These are phyloP conservation scores for Pinus taeda DNA, from an alignment of 75 land plant species.

Conservation along the genomic window DNA sequence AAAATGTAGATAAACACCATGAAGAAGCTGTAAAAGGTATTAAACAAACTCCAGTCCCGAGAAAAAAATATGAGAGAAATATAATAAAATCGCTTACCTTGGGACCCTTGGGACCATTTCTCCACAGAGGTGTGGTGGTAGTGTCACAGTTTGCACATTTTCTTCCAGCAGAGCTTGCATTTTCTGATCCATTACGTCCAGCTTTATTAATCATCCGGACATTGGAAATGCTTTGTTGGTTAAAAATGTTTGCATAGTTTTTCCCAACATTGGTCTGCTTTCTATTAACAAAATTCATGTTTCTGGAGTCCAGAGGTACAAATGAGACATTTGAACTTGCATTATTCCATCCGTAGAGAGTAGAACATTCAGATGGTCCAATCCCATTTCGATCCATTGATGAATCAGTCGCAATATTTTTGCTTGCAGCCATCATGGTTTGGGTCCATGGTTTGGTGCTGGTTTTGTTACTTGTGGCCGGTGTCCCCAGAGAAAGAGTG, in stretches of 20 bases:
- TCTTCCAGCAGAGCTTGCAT: conserved; percentile 8
- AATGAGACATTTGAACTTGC: neutral
- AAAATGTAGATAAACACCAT: neutral
- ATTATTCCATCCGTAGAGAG: neutral
- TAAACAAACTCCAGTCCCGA: neutral
- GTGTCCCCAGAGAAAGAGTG: conserved; percentile 68
- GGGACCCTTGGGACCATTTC: conserved; percentile 43
- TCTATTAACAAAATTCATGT: neutral
- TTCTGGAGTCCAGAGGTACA: conserved; percentile 2
- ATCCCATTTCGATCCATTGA: neutral
- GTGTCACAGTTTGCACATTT: conserved; percentile 35
- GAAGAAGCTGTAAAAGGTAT: neutral
- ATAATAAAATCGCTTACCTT: conserved; percentile 20
- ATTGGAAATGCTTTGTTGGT: neutral
- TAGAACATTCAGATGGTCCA: neutral
- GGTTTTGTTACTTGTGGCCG: conserved; percentile 13
- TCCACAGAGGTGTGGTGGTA: conserved; percentile 40
- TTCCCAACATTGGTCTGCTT: neutral
- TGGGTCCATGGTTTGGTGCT: neutral
- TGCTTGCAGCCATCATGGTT: neutral
- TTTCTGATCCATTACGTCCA: conserved; percentile 9
- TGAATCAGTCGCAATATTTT: too few relatives aligned
- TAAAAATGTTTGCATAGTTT: neutral
- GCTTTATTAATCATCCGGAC: neutral
- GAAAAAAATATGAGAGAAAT: neutral